Evolutionary conservation across 805 yeast species (phyloP).

Genomic region (Lipomyces sp.): DNA sequence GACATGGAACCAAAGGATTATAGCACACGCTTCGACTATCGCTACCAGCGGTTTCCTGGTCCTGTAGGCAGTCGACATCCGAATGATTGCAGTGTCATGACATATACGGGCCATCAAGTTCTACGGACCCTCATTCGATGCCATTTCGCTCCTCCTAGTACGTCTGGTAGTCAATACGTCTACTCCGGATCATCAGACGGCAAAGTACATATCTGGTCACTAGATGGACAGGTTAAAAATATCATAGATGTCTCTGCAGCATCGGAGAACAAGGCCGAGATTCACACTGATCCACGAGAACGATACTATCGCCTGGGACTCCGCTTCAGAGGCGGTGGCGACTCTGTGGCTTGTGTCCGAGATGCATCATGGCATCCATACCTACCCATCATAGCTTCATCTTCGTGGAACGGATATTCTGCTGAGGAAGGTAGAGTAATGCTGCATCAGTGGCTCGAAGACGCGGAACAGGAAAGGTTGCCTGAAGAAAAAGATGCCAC

Average conservation of each 20-base stretch:
- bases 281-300: neutral
- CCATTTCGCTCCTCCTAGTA: conserved; percentile 41
- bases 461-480: conserved; percentile 18
- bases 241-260: conserved; percentile 28
- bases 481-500: neutral
- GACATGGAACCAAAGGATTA: conserved; percentile 18
- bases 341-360: conserved; percentile 37
- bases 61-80: conserved; percentile 40
- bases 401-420: conserved; percentile 34
- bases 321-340: conserved; percentile 3
- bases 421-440: conserved; percentile 32
- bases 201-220: conserved; percentile 41
- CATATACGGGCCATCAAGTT: conserved; percentile 43
- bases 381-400: conserved; percentile 37
- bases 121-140: conserved; percentile 42
- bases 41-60: conserved; percentile 37
- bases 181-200: conserved; percentile 45
- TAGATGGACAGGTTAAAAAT: conserved; percentile 41
- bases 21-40: conserved; percentile 39
- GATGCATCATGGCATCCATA: conserved; percentile 43
- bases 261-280: conserved; percentile 1
- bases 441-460: conserved; percentile 34
- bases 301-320: conserved; percentile 1
- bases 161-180: conserved; percentile 42
- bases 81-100: conserved; percentile 41